These are phyloP conservation scores for Arthrobotrys sphaeroides DNA, from an alignment of 2,329 filamentous ascomycete species.

Conservation along the genomic window DNA sequence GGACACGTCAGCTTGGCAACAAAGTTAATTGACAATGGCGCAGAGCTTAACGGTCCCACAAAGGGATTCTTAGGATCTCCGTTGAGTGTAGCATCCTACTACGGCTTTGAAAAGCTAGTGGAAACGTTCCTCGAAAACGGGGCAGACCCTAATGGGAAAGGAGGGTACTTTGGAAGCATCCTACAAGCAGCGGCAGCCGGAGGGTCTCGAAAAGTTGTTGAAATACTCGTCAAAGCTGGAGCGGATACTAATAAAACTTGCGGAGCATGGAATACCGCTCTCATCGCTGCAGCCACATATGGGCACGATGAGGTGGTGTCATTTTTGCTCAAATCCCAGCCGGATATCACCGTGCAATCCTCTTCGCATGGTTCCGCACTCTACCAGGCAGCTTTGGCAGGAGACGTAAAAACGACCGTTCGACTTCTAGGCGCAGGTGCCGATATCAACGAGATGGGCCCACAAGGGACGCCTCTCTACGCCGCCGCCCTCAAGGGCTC, in stretches of 20 bases:
- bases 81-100: slow-evolving; percentile 58
- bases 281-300: slow-evolving; percentile 45
- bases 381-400: slow-evolving; percentile 24
- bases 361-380: slow-evolving; percentile 6
- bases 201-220: slow-evolving; percentile 43
- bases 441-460: slow-evolving; percentile 14
- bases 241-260: slow-evolving; percentile 53
- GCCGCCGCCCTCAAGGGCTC: slow-evolving; percentile 16
- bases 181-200: slow-evolving; percentile 55
- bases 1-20: background rate
- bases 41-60: slow-evolving; percentile 1
- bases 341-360: slow-evolving; percentile 12
- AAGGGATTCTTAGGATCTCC: slow-evolving; percentile 56
- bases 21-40: background rate
- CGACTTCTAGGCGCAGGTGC: slow-evolving; percentile 9
- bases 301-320: slow-evolving; percentile 15
- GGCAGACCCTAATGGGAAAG: slow-evolving; percentile 57
- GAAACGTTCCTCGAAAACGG: slow-evolving; percentile 58
- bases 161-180: slow-evolving; percentile 55
- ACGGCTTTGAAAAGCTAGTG: slow-evolving; percentile 58
- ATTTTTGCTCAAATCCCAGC: slow-evolving; percentile 13
- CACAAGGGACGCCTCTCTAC: slow-evolving; percentile 14
- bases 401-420: slow-evolving; percentile 10
- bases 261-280: slow-evolving; percentile 49
- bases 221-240: slow-evolving; percentile 48